Evolutionary conservation across 164 flowering plant genomes (phyloP), one percentile per base, ranked within the genome.

Genomic region (Magnolia kwangsiensis): DNA sequence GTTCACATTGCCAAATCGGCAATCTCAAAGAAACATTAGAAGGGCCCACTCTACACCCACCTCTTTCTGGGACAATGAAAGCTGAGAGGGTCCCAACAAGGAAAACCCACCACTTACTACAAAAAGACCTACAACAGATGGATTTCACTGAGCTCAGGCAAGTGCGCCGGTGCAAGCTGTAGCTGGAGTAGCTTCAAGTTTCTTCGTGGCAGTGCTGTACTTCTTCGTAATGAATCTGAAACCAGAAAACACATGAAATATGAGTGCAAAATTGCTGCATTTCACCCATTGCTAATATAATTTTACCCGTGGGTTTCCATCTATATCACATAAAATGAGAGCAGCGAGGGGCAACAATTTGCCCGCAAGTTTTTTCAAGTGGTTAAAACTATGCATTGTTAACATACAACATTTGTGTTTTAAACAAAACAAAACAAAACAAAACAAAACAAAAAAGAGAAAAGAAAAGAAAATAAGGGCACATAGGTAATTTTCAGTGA

Each of bases 191-290:
- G 82, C 82, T 80, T 80, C 87, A 7, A 81, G 75, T 71, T 80
- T 86, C 76, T 86, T 91, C 82, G 76, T 86, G 8, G 89, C 78
- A 4, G 91, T 82, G 83, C 97, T 96, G 85, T 89, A 90, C 77
- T 96, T 96, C 88, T 88, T 89, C 78, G 99, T 94, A 77, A 92
- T 87, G 86, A 96, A 96, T 84, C 99, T 96, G 90, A 75, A 81
- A 80, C 37, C 50, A 77, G 69, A 45, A 59, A 29, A 18, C 23
- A 8, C 8, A 29, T 31, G 31, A 11, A 20, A 51, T 19, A n/a
- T 61, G 59, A 67, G 21, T 13, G 3, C 45, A 37, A 37, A 37
- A 37, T 3, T 55, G 61, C 61, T 55, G 61, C 13, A 24, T 16
- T 58, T 71, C 11, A 55, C 18, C 27, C n/a, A 23, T 37, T 2